These are phyloP conservation scores for Bifiguratus adelaidae DNA, from an alignment of 192 early-diverging fungal genomes.

Conservation along the genomic window DNA sequence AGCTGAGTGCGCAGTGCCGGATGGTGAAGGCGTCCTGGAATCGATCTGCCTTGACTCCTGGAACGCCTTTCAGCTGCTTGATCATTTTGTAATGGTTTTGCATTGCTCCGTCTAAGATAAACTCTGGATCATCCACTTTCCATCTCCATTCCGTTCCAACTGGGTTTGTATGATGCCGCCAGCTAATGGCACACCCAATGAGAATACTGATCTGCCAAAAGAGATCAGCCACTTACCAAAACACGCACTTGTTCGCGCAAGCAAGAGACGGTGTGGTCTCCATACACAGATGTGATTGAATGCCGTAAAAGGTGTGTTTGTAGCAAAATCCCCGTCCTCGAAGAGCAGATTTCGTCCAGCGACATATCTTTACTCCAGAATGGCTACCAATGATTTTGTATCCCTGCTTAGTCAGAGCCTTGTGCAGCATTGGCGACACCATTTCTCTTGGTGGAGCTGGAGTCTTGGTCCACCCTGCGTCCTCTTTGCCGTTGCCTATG, in stretches of 20 bases:
- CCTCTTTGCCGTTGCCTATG: constrained; percentile 14
- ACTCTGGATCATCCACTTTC: constrained; percentile 57
- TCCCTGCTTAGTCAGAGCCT: constrained; percentile 59
- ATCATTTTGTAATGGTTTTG: constrained; percentile 66
- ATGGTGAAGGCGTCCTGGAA: constrained; percentile 57
- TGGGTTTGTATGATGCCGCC: too few species aligned
- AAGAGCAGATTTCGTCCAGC: constrained; percentile 69
- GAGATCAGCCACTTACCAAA: constrained; percentile 19
- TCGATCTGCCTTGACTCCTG: constrained; percentile 63
- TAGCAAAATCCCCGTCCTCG: constrained; percentile 65
- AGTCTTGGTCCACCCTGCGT: too few species aligned
- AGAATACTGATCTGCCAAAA: neutral
- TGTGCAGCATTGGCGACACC: constrained; percentile 58
- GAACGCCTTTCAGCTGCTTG: constrained; percentile 63
- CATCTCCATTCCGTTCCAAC: constrained; percentile 45
- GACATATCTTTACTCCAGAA: constrained; percentile 64
- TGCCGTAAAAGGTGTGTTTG: constrained; percentile 70
- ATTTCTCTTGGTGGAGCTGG: constrained; percentile 37
- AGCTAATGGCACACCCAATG: neutral
- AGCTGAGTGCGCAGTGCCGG: constrained; percentile 56
- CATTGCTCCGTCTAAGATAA: constrained; percentile 55
- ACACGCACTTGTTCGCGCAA: constrained; percentile 68
- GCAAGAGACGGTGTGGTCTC: constrained; percentile 68
- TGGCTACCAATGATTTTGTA: constrained; percentile 67
- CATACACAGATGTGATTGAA: constrained; percentile 63